A percentile compares a stretch with the other conserved stretches of the same genome.
Evolutionary conservation across 305 asterid species (phyloP).

Genomic region (Nicotiana rustica): DNA sequence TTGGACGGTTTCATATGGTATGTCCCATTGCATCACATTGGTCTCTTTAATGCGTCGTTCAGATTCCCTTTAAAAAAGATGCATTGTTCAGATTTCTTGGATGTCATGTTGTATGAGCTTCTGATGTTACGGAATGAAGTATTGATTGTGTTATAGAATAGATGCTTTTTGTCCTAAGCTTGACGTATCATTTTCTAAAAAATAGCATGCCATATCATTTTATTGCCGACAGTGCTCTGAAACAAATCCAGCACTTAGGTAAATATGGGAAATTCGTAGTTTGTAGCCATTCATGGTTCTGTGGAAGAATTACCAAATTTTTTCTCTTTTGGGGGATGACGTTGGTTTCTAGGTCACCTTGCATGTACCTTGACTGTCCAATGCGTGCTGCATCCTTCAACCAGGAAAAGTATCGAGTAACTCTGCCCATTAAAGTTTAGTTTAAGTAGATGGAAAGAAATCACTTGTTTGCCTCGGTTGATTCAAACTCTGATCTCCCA

Average conservation of each 20-base stretch:
- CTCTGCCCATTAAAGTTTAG: not conserved
- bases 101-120: not conserved
- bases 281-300: slow-evolving; percentile 8
- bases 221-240: not conserved
- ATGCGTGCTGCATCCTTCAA: not conserved
- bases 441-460: not conserved
- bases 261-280: not conserved
- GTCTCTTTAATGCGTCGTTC: not conserved
- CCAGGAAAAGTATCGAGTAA: not conserved
- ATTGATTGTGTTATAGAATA: slow-evolving; percentile 6
- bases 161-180: not conserved
- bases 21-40: slow-evolving; percentile 33
- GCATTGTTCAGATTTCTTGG: slow-evolving; percentile 24
- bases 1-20: slow-evolving; percentile 94
- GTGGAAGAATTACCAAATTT: not conserved
- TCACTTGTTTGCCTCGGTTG: not conserved
- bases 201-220: slow-evolving; percentile 2
- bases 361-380: not conserved
- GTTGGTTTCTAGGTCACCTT: not conserved
- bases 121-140: not conserved
- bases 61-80: slow-evolving; percentile 22
- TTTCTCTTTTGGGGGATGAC: not conserved
- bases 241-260: not conserved
- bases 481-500: slow-evolving; percentile 10
- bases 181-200: slow-evolving; percentile 2